Conservation (phyloP, 1,139 yeast species). For the Tardiomyces digboiensis region DNA sequence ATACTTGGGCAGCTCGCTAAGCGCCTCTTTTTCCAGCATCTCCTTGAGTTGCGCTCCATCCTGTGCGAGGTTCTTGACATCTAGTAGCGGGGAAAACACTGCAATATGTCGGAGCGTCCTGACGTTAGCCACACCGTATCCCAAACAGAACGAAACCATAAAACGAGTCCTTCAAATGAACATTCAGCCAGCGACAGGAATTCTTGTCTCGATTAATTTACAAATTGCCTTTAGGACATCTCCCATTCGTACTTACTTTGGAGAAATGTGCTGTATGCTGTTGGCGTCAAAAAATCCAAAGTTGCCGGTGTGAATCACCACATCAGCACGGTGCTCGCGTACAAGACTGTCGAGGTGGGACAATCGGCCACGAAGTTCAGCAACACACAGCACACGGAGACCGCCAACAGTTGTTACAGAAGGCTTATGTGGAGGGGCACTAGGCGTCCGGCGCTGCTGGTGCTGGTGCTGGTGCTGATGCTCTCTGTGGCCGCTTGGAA, state of each 20-base stretch:
- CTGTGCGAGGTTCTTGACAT: conserved; percentile 32
- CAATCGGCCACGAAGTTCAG: conserved; percentile 46
- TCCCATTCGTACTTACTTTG: conserved; percentile 6
- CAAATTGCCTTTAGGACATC: no score
- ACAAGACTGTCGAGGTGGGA: conserved; percentile 41
- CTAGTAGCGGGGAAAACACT: conserved; percentile 54
- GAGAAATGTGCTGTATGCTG: conserved; percentile 42
- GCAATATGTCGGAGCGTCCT: conserved; percentile 48
- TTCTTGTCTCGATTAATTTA: no score
- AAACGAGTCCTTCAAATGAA: conserved; percentile 12
- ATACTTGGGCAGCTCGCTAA: conserved; percentile 48
- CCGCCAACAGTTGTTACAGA: conserved; percentile 16
- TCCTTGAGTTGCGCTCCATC: conserved; percentile 33
- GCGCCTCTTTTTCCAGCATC: conserved; percentile 25
- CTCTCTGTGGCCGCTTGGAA: no score
- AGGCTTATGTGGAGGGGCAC: neutral
- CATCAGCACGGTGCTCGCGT: conserved; percentile 33
- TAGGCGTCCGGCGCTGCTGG: neutral
- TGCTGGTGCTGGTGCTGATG: no score
- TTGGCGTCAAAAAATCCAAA: conserved; percentile 66
- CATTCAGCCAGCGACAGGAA: no score
- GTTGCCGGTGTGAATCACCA: conserved; percentile 65
- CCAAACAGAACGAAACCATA: neutral
- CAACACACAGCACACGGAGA: conserved; percentile 39
- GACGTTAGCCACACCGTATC: neutral